Conservation (phyloP, 108 stramenopile species). For the Skeletonema menzelii region DNA sequence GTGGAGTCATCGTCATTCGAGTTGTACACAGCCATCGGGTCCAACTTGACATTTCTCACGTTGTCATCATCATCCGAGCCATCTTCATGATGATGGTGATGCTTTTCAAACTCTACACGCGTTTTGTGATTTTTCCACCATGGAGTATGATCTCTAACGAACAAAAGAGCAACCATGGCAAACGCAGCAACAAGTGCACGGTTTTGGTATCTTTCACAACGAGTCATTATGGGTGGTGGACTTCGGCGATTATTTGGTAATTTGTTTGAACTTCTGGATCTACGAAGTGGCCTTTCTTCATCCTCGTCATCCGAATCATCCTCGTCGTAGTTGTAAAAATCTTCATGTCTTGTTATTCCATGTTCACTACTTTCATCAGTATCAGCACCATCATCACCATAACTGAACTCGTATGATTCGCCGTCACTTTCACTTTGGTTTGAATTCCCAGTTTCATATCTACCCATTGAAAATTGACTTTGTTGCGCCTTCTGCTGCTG, state of each 20-base stretch:
- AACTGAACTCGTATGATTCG: neutral
- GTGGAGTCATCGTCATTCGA: slow-evolving; percentile 39
- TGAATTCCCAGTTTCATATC: neutral
- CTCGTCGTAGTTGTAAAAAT: slow-evolving; percentile 8
- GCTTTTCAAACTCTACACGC: slow-evolving; percentile 13
- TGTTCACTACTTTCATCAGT: neutral
- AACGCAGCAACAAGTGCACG: slow-evolving; percentile 15
- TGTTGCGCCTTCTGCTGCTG: neutral
- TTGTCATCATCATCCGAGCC: slow-evolving; percentile 6
- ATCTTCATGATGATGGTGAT: slow-evolving; percentile 2
- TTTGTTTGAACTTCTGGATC: slow-evolving; percentile 8
- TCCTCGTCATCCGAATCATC: slow-evolving; percentile 24
- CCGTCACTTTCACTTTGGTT: neutral
- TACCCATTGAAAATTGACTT: neutral
- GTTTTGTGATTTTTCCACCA: slow-evolving; percentile 25
- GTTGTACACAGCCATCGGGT: slow-evolving; percentile 38
- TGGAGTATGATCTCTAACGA: slow-evolving; percentile 24
- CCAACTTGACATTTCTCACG: neutral
- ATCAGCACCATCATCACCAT: neutral
- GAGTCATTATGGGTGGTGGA: neutral
- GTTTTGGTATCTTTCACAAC: slow-evolving; percentile 27
- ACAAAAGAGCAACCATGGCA: slow-evolving; percentile 5
- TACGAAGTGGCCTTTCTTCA: slow-evolving; percentile 34
- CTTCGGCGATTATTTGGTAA: neutral
- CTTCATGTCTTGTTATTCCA: neutral